Conservation (phyloP, 1,284 basidiomycete genomes). For the Porphyrellus sp. region DNA sequence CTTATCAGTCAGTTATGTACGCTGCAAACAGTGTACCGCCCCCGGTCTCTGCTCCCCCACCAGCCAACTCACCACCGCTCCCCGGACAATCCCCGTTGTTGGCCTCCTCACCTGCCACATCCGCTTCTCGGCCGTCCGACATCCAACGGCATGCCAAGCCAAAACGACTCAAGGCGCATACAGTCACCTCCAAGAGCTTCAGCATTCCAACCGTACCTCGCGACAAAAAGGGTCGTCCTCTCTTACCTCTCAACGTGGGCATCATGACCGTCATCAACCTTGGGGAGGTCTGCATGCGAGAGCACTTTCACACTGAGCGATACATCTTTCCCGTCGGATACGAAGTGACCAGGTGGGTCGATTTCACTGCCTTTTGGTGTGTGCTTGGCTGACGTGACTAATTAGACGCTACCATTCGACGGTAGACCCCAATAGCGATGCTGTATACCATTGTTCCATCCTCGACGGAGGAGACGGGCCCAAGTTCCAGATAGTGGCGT, state of each 20-base stretch:
- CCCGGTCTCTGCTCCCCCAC: constrained; percentile 8
- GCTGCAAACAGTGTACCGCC: constrained; percentile 24
- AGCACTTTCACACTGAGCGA: constrained; percentile 79
- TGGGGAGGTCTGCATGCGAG: constrained; percentile 71
- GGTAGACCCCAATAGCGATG: constrained; percentile 57
- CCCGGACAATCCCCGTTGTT: constrained; percentile 24
- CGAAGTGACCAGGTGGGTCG: constrained; percentile 66
- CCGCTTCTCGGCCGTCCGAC: constrained; percentile 38
- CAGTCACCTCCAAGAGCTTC: constrained; percentile 68
- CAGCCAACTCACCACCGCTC: constrained; percentile 21
- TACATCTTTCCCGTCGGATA: constrained; percentile 85
- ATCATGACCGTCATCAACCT: constrained; percentile 76
- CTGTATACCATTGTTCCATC: constrained; percentile 77
- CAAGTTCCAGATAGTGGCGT: constrained; percentile 75
- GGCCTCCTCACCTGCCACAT: constrained; percentile 18
- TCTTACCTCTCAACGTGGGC: constrained; percentile 72
- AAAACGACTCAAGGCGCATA: constrained; percentile 74
- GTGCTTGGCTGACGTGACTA: constrained; percentile 11
- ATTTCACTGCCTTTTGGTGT: constrained; percentile 1
- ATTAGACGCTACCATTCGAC: constrained; percentile 73
- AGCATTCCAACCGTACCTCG: constrained; percentile 74
- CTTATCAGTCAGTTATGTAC: constrained; percentile 26
- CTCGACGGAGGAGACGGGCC: constrained; percentile 77
- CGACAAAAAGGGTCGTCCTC: constrained; percentile 61
- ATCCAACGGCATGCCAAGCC: constrained; percentile 54